Evolutionary conservation across 2,329 filamentous ascomycete species (phyloP).

Genomic region (Cladosporium sphaerospermum): DNA sequence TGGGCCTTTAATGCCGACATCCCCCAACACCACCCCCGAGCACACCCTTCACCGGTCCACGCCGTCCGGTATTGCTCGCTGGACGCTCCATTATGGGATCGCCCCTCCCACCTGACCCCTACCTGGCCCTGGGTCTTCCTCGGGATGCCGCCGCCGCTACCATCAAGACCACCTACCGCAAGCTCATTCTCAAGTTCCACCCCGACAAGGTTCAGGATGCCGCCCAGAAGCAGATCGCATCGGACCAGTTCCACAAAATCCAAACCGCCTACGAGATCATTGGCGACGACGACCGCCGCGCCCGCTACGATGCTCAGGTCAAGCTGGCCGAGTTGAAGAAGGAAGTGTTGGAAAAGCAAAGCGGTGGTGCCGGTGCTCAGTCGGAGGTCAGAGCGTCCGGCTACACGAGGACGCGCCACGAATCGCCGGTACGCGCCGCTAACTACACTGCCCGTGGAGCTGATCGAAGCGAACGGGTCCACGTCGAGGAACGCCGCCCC

Average conservation of each 20-base stretch:
- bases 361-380: slow-evolving; percentile 17
- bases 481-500: slow-evolving; percentile 29
- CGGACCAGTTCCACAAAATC: slow-evolving; percentile 84
- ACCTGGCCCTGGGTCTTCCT: slow-evolving; percentile 69
- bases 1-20: slow-evolving; percentile 10
- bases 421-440: slow-evolving; percentile 24
- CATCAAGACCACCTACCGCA: slow-evolving; percentile 86
- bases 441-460: slow-evolving; percentile 20
- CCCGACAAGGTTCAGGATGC: slow-evolving; percentile 61
- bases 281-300: slow-evolving; percentile 65
- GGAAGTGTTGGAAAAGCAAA: slow-evolving; percentile 41
- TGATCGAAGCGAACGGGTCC: slow-evolving; percentile 15
- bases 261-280: slow-evolving; percentile 91
- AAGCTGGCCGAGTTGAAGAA: slow-evolving; percentile 60
- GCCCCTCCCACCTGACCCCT: slow-evolving; percentile 62
- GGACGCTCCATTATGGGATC: slow-evolving; percentile 6
- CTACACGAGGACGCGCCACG: slow-evolving; percentile 27
- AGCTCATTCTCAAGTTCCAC: slow-evolving; percentile 80
- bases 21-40: neutral
- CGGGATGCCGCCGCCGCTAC: slow-evolving; percentile 68
- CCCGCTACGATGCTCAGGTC: slow-evolving; percentile 71
- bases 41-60: neutral
- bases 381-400: slow-evolving; percentile 27
- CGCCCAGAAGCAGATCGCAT: slow-evolving; percentile 67
- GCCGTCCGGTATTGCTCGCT: slow-evolving; percentile 17